A percentile compares a stretch with the other conserved stretches of the same genome.
phyloP scores from a whole-genome alignment of 2,329 filamentous ascomycete species.

The Colletotrichum sp. region DNA sequence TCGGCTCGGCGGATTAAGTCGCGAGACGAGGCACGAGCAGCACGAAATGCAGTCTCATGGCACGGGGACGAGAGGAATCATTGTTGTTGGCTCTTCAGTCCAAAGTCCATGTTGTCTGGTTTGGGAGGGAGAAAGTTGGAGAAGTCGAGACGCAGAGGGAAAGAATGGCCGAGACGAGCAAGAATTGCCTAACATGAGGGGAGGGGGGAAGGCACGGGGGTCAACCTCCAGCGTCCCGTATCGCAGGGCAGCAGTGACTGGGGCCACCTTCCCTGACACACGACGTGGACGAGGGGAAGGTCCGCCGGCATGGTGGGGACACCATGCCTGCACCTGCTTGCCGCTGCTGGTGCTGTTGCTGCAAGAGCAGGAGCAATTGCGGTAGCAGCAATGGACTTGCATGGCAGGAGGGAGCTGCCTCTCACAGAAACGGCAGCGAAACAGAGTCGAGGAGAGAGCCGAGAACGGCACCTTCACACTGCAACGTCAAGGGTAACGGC shows the following conservation, averaged over 20 bases:
- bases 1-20: not conserved
- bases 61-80: not conserved
- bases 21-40: not conserved
- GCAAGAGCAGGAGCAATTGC: not conserved
- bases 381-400: not conserved
- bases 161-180: constrained; percentile 13
- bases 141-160: not conserved
- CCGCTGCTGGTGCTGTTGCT: not conserved
- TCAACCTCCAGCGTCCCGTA: not conserved
- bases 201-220: not conserved
- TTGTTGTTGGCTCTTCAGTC: not conserved
- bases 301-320: not conserved
- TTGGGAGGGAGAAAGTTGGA: not conserved
- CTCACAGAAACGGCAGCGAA: constrained; percentile 10
- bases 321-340: not conserved
- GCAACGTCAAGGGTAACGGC: not conserved
- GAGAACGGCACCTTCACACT: not conserved
- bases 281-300: not conserved
- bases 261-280: not conserved
- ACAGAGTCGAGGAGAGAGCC: not conserved
- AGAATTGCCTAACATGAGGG: constrained; percentile 1
- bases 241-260: constrained; percentile 1
- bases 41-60: not conserved
- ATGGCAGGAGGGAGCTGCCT: not conserved
- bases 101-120: not conserved